Conservation (phyloP, 176 grass and related monocot species). For the Canna indica region DNA sequence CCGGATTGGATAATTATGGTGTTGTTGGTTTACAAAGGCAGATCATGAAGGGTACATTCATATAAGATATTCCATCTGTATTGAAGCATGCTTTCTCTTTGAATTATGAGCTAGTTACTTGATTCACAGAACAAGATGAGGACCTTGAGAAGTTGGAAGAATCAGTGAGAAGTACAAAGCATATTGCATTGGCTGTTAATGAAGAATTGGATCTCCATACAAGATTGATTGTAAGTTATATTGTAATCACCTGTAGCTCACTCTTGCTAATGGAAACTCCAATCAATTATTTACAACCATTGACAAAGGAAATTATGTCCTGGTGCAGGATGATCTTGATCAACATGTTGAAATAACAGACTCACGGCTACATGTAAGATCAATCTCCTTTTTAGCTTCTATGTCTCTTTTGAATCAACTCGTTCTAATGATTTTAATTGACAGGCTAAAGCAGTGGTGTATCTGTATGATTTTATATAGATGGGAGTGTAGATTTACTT, state of each 20-base stretch:
- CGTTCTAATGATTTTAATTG: not conserved
- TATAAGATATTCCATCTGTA: not conserved
- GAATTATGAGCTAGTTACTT: not conserved
- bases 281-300: not conserved
- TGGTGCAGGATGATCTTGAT: slow-evolving; percentile 54
- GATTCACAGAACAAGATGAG: slow-evolving; percentile 55
- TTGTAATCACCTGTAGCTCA: not conserved
- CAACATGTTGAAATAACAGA: slow-evolving; percentile 38
- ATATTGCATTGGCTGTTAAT: slow-evolving; percentile 64
- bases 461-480: too few relatives aligned
- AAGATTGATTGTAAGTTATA: slow-evolving; percentile 55
- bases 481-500: too few relatives aligned
- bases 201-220: slow-evolving; percentile 69
- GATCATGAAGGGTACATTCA: slow-evolving; percentile 47
- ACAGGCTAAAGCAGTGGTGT: too few relatives aligned
- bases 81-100: not conserved
- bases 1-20: slow-evolving; percentile 44
- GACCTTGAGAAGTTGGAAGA: slow-evolving; percentile 46
- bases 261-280: not conserved
- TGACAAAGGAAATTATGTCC: slow-evolving; percentile 3
- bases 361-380: slow-evolving; percentile 39
- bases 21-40: slow-evolving; percentile 50
- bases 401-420: not conserved
- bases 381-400: not conserved
- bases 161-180: slow-evolving; percentile 46